These are phyloP conservation scores for Ehretia macrophylla DNA, from an alignment of 257 asterid species.

Conservation along the genomic window DNA sequence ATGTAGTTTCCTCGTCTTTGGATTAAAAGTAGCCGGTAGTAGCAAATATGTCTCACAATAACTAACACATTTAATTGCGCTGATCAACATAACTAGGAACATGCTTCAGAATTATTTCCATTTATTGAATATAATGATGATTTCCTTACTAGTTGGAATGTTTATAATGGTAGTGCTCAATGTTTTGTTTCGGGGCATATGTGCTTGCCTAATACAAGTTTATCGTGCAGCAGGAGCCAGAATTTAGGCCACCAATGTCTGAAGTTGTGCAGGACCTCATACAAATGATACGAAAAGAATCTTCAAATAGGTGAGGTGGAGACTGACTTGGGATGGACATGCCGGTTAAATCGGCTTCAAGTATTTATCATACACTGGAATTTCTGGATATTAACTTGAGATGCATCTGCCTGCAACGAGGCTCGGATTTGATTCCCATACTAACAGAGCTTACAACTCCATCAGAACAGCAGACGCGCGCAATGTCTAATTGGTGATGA, in stretches of 20 bases:
- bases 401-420: not conserved
- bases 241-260: constrained; percentile 90
- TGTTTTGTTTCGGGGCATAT: not conserved
- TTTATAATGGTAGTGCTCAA: no score
- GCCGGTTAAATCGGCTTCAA: not conserved
- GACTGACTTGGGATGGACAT: constrained; percentile 28
- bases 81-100: no score
- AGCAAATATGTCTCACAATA: no score
- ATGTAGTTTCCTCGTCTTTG: no score
- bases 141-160: no score
- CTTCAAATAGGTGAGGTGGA: constrained; percentile 54
- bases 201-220: not conserved
- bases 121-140: no score
- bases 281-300: constrained; percentile 71
- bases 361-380: not conserved
- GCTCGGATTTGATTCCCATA: not conserved
- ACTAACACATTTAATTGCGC: no score
- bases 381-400: not conserved
- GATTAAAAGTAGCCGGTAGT: no score
- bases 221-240: constrained; percentile 73
- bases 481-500: no score
- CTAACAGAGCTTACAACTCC: not conserved
- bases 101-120: no score
- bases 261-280: constrained; percentile 88
- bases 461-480: no score